Conservation (phyloP, 192 early-diverging fungal species). For the Coemansia sp. region DNA sequence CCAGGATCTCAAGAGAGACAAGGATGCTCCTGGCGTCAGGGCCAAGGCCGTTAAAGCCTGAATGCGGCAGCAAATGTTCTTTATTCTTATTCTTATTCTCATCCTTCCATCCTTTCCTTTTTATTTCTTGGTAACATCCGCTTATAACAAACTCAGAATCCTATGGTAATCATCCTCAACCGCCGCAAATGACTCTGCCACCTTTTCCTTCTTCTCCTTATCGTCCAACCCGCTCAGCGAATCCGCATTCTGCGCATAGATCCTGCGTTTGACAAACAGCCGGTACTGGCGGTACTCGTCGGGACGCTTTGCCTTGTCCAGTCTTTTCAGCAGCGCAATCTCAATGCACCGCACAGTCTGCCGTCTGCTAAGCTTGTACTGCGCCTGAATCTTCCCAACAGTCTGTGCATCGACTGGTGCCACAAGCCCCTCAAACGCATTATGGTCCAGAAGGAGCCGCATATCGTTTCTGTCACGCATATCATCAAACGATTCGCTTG, state of each 20-base stretch:
- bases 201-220: constrained; percentile 67
- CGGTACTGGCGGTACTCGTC: constrained; percentile 61
- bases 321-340: constrained; percentile 64
- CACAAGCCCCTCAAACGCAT: constrained; percentile 61
- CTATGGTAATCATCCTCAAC: constrained; percentile 78
- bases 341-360: constrained; percentile 85
- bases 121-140: neutral
- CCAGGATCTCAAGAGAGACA: constrained; percentile 66
- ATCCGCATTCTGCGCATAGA: constrained; percentile 84
- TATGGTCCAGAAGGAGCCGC: constrained; percentile 57
- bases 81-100: neutral
- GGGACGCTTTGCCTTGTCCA: constrained; percentile 60
- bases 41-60: constrained; percentile 15
- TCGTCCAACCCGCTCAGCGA: constrained; percentile 62
- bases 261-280: constrained; percentile 79
- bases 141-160: constrained; percentile 43
- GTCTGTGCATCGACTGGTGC: constrained; percentile 60
- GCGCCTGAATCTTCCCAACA: constrained; percentile 54
- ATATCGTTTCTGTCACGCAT: constrained; percentile 87
- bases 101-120: neutral
- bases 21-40: constrained; percentile 66
- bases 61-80: constrained; percentile 4
- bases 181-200: constrained; percentile 73
- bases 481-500: constrained; percentile 84
- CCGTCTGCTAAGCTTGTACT: constrained; percentile 78